Percentiles rank a stretch among this genome's conserved stretches.
Evolutionary conservation across 139 green algal genomes (phyloP).

Genomic region (Haematococcus lacustris): DNA sequence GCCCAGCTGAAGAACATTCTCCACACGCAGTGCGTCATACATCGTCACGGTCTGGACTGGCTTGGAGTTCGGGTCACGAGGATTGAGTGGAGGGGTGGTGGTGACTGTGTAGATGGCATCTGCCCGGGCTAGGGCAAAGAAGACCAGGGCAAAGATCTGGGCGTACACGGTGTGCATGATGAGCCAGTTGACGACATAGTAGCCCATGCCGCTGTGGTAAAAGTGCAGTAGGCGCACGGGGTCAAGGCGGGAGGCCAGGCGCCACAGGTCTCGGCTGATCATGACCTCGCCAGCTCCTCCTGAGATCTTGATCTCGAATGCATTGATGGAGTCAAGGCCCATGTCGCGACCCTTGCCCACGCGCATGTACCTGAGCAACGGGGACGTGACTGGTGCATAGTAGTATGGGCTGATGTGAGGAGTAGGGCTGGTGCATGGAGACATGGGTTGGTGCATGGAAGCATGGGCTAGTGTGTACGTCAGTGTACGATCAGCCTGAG

Average conservation of each 20-base stretch:
- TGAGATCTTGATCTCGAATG: conserved; percentile 74
- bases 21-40: conserved; percentile 1
- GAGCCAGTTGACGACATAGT: conserved; percentile 71
- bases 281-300: conserved; percentile 72
- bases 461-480: too few relatives aligned
- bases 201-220: conserved; percentile 59
- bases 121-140: conserved; percentile 18
- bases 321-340: conserved; percentile 82
- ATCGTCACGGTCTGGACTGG: not conserved
- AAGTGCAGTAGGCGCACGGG: conserved; percentile 72
- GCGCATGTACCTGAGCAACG: too few relatives aligned
- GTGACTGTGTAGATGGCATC: not conserved
- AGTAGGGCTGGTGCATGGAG: too few relatives aligned
- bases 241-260: conserved; percentile 59
- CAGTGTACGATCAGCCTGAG: too few relatives aligned
- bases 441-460: too few relatives aligned
- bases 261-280: conserved; percentile 64
- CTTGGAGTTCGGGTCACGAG: conserved; percentile 2
- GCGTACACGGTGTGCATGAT: conserved; percentile 69
- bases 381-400: too few relatives aligned
- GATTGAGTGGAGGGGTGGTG: conserved; percentile 6
- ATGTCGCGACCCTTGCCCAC: conserved; percentile 82
- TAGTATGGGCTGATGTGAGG: too few relatives aligned
- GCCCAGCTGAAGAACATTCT: conserved; percentile 63
- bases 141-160: conserved; percentile 40